Evolutionary conservation across 495 filamentous ascomycete species (phyloP).

Genomic region (Neurospora hispaniola): DNA sequence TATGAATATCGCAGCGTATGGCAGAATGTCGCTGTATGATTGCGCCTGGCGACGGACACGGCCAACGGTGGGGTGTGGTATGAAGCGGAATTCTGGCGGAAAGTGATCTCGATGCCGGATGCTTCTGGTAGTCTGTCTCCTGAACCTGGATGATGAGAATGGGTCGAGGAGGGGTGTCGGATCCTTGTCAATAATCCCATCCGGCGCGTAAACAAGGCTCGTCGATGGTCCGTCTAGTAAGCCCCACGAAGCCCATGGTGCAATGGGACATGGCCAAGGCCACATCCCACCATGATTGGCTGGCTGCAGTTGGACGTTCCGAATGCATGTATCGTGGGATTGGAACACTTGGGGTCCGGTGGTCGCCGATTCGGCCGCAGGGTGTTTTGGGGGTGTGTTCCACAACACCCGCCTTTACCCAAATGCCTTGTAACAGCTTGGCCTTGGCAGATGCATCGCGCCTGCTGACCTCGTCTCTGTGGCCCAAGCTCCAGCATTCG

Average conservation of each 20-base stretch:
- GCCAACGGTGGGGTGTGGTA: constrained; percentile 22
- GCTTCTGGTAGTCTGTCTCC: constrained; percentile 16
- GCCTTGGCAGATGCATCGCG: constrained; percentile 19
- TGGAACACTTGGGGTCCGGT: constrained; percentile 6
- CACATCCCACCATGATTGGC: constrained; percentile 30
- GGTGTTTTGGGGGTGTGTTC: constrained; percentile 23
- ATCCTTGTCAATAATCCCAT: constrained; percentile 30
- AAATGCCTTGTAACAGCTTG: constrained; percentile 15
- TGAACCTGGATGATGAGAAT: constrained; percentile 12
- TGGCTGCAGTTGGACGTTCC: constrained; percentile 5
- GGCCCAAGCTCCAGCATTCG: not conserved
- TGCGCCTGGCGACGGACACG: constrained; percentile 7
- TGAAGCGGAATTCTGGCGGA: constrained; percentile 18
- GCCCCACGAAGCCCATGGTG: constrained; percentile 26
- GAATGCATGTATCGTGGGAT: constrained; percentile 14
- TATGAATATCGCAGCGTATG: constrained; percentile 6
- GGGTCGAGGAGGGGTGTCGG: constrained; percentile 15
- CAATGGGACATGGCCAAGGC: constrained; percentile 33
- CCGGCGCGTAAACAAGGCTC: constrained; percentile 41
- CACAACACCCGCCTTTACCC: constrained; percentile 24
- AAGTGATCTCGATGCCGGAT: not conserved
- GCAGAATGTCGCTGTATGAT: not conserved
- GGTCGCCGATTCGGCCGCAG: constrained; percentile 32
- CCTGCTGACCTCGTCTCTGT: constrained; percentile 9
- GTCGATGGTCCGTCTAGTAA: constrained; percentile 29